Evolutionary conservation across 768 basidiomycete species (phyloP).

Genomic region (Tricholoma terreum): DNA sequence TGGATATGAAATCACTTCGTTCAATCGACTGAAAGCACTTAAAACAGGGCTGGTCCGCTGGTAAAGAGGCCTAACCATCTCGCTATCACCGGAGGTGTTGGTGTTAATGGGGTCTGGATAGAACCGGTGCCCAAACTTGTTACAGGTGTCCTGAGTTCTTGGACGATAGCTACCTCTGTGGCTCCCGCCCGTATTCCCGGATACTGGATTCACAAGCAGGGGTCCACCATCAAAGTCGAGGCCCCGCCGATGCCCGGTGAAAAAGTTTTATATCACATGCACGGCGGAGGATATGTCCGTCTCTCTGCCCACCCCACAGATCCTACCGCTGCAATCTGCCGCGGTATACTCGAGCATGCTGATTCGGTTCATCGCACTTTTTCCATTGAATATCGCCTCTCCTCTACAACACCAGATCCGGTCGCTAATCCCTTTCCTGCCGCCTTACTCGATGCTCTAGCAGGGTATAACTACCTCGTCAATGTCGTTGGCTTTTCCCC

Average conservation of each 20-base stretch:
- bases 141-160: conserved; percentile 39
- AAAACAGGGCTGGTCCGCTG: conserved; percentile 34
- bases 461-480: conserved; percentile 72
- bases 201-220: conserved; percentile 52
- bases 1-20: not conserved
- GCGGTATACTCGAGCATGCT: conserved; percentile 45
- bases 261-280: conserved; percentile 59
- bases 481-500: conserved; percentile 54
- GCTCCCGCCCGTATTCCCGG: conserved; percentile 46
- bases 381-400: conserved; percentile 71
- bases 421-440: conserved; percentile 65
- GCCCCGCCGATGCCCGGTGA: conserved; percentile 44
- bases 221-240: conserved; percentile 31
- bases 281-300: conserved; percentile 58
- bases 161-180: conserved; percentile 38
- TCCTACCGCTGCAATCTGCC: conserved; percentile 40
- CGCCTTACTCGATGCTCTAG: conserved; percentile 69
- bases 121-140: conserved; percentile 40
- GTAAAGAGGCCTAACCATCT: conserved; percentile 32
- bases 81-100: conserved; percentile 37
- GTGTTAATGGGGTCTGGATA: conserved; percentile 51
- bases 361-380: conserved; percentile 47
- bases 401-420: conserved; percentile 39
- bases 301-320: conserved; percentile 58
- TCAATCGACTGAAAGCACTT: not conserved